Conservation (phyloP, 768 basidiomycete species). For the Amanita pseudoporphyria region DNA sequence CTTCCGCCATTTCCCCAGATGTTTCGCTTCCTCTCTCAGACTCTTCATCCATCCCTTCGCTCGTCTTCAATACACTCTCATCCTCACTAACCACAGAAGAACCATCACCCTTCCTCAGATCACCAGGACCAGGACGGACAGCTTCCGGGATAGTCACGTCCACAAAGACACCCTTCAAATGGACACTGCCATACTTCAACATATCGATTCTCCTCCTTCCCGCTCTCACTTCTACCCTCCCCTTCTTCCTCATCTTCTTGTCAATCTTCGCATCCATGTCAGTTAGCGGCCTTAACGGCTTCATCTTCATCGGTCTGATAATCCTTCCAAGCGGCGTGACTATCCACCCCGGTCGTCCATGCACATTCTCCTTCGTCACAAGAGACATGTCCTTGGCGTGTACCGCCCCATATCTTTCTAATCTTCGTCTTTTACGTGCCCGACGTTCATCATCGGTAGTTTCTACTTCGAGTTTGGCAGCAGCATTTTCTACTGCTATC, state of each 20-base stretch:
- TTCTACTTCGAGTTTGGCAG: constrained; percentile 18
- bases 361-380: constrained; percentile 48
- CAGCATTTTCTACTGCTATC: constrained; percentile 19
- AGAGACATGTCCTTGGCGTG: constrained; percentile 57
- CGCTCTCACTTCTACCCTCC: constrained; percentile 41
- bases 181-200: constrained; percentile 56
- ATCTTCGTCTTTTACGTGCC: constrained; percentile 21
- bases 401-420: constrained; percentile 7
- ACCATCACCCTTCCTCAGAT: neutral
- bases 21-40: constrained; percentile 12
- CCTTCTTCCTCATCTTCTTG: constrained; percentile 10
- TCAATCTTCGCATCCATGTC: constrained; percentile 16
- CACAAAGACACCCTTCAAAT: constrained; percentile 63
- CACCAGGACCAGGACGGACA: neutral
- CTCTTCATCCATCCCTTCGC: constrained; percentile 8
- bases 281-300: constrained; percentile 54
- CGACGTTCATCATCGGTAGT: constrained; percentile 33
- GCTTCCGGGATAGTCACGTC: constrained; percentile 21
- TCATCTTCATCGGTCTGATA: constrained; percentile 58
- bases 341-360: constrained; percentile 51
- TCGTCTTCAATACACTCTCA: constrained; percentile 19
- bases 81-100: neutral
- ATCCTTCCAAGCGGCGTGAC: constrained; percentile 58
- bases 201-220: constrained; percentile 64
- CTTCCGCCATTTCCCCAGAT: constrained; percentile 10